Base-by-base conservation (phyloP, 805 yeast species). In the Candida endomychidarum region DNA sequence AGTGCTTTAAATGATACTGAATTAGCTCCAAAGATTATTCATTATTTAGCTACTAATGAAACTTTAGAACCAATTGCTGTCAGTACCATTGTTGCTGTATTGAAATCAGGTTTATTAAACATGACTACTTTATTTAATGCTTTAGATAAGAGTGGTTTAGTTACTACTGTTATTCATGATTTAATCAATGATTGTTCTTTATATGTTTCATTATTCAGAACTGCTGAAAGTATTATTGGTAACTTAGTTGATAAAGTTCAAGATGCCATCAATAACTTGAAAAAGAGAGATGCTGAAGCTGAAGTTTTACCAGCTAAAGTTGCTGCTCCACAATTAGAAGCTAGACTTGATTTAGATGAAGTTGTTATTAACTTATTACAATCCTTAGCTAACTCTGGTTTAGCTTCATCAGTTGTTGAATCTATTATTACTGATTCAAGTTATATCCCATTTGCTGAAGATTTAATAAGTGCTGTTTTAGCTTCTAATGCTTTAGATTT, bases 341-440 rank as follows among this genome's bases (percentile, higher is more conserved):
- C 45, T 16, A 52, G 63, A 43, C 34, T 48, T 17, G 63, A 57
- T 41, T 37, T 50, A 14, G 50, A 61, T 41, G 52, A 52, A 9
- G 53, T 67, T 19, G 57, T 67, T 10, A 57, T 58, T 22, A 63
- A 65, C 36, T 52, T 68, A 37, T 61, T 68, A 49, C 63, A 68
- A 42, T 65, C 71, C n/a, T 59, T 68, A 50, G 67, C 56, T 18
- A 42, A 55, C 22, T 67, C 72, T 11, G 74, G 74, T n/a, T 63
- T 68, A 43, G 72, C 67, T 6, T 43, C 62, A 17, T 60, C 63
- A 18, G 70, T 68, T 9, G 67, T 68, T 38, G 55, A 57, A 49
- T 50, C 68, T 27, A 61, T 67, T 19, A 53, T 67, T 41, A 63
- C 70, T n/a, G 72, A 67, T 50, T 22, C 61, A 18, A 34, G 47